phyloP scores from a whole-genome alignment of 495 filamentous ascomycete species.

The Tuber melanosporum region DNA sequence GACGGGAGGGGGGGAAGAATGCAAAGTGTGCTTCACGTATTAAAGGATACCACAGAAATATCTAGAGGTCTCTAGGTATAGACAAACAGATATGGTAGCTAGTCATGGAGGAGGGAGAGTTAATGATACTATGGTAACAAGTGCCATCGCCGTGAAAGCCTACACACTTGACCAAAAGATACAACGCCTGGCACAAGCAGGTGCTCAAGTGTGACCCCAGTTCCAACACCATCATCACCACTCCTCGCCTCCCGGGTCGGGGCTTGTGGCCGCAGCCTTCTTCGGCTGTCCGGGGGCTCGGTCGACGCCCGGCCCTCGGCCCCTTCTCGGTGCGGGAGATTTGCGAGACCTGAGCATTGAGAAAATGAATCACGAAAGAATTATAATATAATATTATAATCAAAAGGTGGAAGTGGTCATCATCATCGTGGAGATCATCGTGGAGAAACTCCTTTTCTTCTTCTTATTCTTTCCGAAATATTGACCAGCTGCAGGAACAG shows the following conservation, averaged over 20 bases:
- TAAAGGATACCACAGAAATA: not conserved
- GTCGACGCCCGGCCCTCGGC: not conserved
- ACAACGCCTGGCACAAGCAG: not conserved
- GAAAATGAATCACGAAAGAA: not conserved
- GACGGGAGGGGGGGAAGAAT: not conserved
- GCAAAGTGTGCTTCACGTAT: not conserved
- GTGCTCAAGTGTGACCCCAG: not conserved
- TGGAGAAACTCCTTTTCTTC: not conserved
- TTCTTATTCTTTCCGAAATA: not conserved
- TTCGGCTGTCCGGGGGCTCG: not conserved
- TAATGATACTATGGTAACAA: not conserved
- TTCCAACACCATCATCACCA: not conserved
- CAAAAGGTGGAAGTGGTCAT: not conserved
- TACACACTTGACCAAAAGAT: not conserved
- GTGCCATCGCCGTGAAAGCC: not conserved
- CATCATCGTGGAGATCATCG: not conserved
- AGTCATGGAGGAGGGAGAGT: not conserved
- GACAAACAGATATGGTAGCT: not conserved
- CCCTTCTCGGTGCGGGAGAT: not conserved
- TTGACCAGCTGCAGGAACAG: slow-evolving; percentile 1
- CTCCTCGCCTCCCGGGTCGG: not conserved
- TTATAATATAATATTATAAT: not conserved
- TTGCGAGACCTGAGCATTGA: not conserved
- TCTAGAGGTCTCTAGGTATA: not conserved
- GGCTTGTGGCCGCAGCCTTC: not conserved